Base-by-base conservation (phyloP, 31 red algal genomes). In the Endocladia muricata region DNA sequence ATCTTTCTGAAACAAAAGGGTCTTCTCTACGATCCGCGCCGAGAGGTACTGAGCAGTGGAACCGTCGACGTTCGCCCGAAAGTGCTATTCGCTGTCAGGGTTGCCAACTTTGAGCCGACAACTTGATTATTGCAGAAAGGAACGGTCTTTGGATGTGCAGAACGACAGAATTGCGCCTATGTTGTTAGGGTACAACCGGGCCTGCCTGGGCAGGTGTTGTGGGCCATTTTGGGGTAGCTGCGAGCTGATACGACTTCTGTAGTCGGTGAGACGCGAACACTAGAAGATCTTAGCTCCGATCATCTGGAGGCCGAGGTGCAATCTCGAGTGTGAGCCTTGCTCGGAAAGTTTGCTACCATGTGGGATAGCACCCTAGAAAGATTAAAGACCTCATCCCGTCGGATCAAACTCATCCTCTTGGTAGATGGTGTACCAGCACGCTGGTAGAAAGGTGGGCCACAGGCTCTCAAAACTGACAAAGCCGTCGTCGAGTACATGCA, bases 401-500 rank as follows among this genome's bases (percentile, higher is more conserved):
- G 37, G 19, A 72, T 72, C 34, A 28, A 72, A 25, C 35, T 72
- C 0, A 47, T 25, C 5, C 38, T 31, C 4, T 22, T 29, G 7
- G 22, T 42, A n/a, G 13, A 1, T 13, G 33, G 33, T 28, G 34
- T 69, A 19, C 34, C 15, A 13, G 0, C 36, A 25, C 36, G 15
- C 6, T 36, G 33, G 7, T 52, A 72, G 15, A 5, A 42, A 8
- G 0, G 13, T 22, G 61, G 61, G 3, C 61, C 25, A 32, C 32
- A 67, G 61, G 23, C 61, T 19, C 9, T 6, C 25, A 6, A 67
- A 8, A 67, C 39, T 32, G 28, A 37, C 32, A 19, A 67, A 4
- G 21, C 21, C 0, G 59, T 71, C 28, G 47, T 71, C 42, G 32
- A 55, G 31, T 71, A 57, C 42, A 68, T 70, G 41, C 47, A 58